phyloP scores from a whole-genome alignment of 345 rosid genomes.

The Brassica carinata region DNA sequence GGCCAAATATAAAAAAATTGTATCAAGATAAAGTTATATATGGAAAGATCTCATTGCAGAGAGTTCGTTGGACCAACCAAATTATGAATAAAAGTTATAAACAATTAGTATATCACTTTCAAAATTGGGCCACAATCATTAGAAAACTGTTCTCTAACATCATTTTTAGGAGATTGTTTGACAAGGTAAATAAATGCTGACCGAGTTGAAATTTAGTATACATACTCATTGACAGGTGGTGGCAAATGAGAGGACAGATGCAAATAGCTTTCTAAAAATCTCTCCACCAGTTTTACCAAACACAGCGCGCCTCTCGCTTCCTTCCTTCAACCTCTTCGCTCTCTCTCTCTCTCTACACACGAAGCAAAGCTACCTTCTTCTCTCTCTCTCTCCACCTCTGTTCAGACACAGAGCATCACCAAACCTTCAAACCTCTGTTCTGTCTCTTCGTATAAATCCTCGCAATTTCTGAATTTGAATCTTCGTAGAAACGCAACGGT shows the following conservation, averaged over 20 bases:
- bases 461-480: not conserved
- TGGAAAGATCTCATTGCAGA: too few relatives aligned
- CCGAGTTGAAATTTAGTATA: too few relatives aligned
- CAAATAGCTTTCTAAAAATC: slow-evolving; percentile 25
- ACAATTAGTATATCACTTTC: too few relatives aligned
- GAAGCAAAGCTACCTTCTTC: slow-evolving; percentile 16
- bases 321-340: slow-evolving; percentile 18
- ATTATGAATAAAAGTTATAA: too few relatives aligned
- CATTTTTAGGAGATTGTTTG: too few relatives aligned
- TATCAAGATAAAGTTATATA: not conserved
- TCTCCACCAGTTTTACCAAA: slow-evolving; percentile 28
- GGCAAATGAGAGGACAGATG: too few relatives aligned
- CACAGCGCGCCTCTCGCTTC: slow-evolving; percentile 39
- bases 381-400: slow-evolving; percentile 3
- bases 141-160: too few relatives aligned
- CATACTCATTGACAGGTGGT: too few relatives aligned
- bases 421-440: not conserved
- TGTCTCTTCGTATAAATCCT: slow-evolving; percentile 4
- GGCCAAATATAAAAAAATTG: not conserved
- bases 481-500: slow-evolving; percentile 31
- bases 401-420: slow-evolving; percentile 17
- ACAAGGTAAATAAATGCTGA: too few relatives aligned
- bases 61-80: too few relatives aligned
- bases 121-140: too few relatives aligned
- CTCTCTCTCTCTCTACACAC: not conserved